These are phyloP conservation scores for Pseudogymnoascus sp. DNA, from an alignment of 2,329 filamentous ascomycete species.

Conservation along the genomic window DNA sequence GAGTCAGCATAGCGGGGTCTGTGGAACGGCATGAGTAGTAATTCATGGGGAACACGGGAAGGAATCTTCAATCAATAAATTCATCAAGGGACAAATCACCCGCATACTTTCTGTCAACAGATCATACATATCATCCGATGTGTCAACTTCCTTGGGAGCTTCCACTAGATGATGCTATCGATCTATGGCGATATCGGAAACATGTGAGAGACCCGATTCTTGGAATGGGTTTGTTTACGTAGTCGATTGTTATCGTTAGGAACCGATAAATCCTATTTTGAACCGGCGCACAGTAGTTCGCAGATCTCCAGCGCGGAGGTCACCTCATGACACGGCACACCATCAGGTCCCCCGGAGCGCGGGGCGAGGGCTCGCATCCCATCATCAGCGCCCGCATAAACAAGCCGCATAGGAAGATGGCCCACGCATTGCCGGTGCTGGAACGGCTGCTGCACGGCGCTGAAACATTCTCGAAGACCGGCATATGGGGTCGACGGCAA, in stretches of 20 bases:
- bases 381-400: background rate
- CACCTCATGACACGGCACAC: constrained; percentile 7
- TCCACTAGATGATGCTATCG: background rate
- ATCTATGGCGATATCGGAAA: background rate
- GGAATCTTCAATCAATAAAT: constrained; percentile 3
- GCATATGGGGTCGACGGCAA: background rate
- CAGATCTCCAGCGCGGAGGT: background rate
- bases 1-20: constrained; percentile 7
- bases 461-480: constrained; percentile 8
- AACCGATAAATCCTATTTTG: background rate
- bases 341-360: background rate
- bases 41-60: background rate
- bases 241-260: background rate
- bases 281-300: constrained; percentile 1
- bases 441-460: background rate
- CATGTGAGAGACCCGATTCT: constrained; percentile 1
- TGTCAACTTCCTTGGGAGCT: background rate
- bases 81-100: background rate
- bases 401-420: background rate
- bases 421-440: background rate
- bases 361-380: background rate
- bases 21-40: background rate
- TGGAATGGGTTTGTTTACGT: constrained; percentile 2
- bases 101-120: background rate
- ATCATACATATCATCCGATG: constrained; percentile 3